phyloP scores from a whole-genome alignment of 148 eudicot species.

The Salicornia ramosissima region DNA sequence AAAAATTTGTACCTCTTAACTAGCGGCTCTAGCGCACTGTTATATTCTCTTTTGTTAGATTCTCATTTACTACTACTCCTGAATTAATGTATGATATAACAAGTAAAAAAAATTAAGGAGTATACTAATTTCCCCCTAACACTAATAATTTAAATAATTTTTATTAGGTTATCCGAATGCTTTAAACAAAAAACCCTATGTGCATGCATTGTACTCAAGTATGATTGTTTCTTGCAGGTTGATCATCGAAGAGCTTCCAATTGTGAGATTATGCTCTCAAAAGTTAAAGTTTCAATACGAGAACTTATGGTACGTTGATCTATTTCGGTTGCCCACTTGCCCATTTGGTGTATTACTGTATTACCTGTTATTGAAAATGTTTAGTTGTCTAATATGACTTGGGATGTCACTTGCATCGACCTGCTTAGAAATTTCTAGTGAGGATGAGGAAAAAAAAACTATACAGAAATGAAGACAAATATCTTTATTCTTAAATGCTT shows the following conservation, averaged over 20 bases:
- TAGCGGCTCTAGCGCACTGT: background rate
- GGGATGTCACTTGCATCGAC: background rate
- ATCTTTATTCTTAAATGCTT: too few species aligned
- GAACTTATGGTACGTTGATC: slow-evolving; percentile 63
- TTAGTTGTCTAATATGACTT: background rate
- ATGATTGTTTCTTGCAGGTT: slow-evolving; percentile 47
- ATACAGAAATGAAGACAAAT: too few species aligned
- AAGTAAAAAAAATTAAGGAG: too few species aligned
- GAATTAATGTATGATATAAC: too few species aligned
- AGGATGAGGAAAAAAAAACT: background rate
- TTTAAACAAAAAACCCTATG: too few species aligned
- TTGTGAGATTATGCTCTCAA: slow-evolving; percentile 97
- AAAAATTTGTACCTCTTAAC: background rate
- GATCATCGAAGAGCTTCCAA: slow-evolving; percentile 88
- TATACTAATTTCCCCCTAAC: too few species aligned
- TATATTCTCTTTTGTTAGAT: background rate
- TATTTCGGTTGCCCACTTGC: background rate
- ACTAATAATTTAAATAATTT: too few species aligned
- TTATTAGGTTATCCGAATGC: too few species aligned
- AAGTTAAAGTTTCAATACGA: slow-evolving; percentile 75
- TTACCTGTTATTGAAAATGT: background rate
- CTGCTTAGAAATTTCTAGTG: background rate
- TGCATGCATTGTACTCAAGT: slow-evolving; percentile 4
- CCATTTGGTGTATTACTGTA: background rate
- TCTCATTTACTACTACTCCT: background rate